A percentile compares a stretch with the other conserved stretches of the same genome.
phyloP scores from a whole-genome alignment of 208 protist species.

The Balamuthia mandrillaris region DNA sequence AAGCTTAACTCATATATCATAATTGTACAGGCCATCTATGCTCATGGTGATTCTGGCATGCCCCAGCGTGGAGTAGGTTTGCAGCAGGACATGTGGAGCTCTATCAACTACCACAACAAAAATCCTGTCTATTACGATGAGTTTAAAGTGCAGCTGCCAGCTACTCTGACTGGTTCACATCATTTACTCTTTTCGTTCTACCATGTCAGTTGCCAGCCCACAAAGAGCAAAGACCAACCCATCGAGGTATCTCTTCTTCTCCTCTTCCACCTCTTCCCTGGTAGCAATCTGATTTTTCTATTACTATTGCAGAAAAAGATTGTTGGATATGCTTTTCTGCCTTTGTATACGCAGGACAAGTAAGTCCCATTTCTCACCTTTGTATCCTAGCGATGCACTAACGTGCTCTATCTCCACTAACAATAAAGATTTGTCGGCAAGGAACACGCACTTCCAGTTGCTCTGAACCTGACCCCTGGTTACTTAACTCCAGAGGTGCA shows the following conservation, averaged over 20 bases:
- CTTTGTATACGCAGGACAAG: neutral
- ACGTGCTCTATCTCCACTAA: neutral
- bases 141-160: constrained; percentile 53
- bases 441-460: neutral
- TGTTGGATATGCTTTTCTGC: neutral
- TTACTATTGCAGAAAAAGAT: neutral
- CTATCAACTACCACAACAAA: constrained; percentile 3
- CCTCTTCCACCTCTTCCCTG: no score
- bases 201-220: constrained; percentile 44
- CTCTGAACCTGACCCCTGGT: neutral
- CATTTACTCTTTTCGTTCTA: constrained; percentile 63
- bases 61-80: neutral
- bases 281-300: neutral
- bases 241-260: neutral
- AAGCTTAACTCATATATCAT: neutral
- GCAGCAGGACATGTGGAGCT: neutral
- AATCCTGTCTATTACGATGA: constrained; percentile 41
- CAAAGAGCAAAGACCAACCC: neutral
- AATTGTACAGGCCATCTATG: neutral
- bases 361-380: neutral
- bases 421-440: neutral
- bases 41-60: neutral
- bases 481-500: constrained; percentile 2
- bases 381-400: neutral
- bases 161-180: neutral